phyloP scores from a whole-genome alignment of 2,329 filamentous ascomycete species.

The Xylariales sp. region DNA sequence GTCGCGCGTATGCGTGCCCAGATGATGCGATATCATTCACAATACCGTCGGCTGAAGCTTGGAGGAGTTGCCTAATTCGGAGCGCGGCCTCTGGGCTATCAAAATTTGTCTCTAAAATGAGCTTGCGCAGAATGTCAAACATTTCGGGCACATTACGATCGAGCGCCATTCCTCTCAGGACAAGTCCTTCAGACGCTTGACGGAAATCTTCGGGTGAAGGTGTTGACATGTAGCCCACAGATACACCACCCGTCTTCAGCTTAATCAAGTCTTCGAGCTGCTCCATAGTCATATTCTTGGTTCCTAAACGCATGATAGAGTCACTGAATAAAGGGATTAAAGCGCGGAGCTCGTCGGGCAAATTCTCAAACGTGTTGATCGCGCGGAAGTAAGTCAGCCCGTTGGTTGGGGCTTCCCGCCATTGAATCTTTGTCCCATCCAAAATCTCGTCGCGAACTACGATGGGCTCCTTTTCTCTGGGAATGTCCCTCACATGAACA shows the following conservation, averaged over 20 bases:
- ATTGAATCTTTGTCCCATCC: constrained; percentile 78
- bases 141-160: constrained; percentile 92
- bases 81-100: constrained; percentile 82
- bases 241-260: constrained; percentile 92
- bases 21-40: constrained; percentile 92
- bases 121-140: constrained; percentile 83
- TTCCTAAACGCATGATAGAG: constrained; percentile 92
- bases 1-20: constrained; percentile 87
- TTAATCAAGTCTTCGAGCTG: constrained; percentile 96
- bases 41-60: constrained; percentile 87
- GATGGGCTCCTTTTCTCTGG: constrained; percentile 74
- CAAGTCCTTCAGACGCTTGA: constrained; percentile 81
- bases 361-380: constrained; percentile 79
- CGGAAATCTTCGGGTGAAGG: constrained; percentile 79
- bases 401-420: constrained; percentile 93
- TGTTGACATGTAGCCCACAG: constrained; percentile 84
- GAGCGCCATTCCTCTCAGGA: constrained; percentile 86
- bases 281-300: constrained; percentile 88
- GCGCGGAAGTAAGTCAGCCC: constrained; percentile 96
- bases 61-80: constrained; percentile 86
- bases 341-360: constrained; percentile 86
- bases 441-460: constrained; percentile 72
- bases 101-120: constrained; percentile 91
- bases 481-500: constrained; percentile 89
- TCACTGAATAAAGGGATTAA: constrained; percentile 92